Evolutionary conservation across 768 basidiomycete species (phyloP).

Genomic region (Candolleomyces eurysporus): DNA sequence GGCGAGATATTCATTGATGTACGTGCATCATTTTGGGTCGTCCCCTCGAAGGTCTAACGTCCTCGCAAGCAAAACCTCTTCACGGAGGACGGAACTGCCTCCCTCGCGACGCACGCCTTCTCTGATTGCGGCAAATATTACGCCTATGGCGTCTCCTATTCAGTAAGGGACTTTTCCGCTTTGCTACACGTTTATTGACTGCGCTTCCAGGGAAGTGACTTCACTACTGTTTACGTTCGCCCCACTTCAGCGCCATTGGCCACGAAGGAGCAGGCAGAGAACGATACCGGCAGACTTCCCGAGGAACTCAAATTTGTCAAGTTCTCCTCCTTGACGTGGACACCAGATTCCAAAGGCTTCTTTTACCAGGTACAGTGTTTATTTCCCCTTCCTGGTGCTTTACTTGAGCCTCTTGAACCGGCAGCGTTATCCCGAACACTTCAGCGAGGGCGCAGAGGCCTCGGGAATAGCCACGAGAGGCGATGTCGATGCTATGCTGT

Average conservation of each 20-base stretch:
- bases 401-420: neutral
- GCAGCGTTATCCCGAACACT: conserved; percentile 56
- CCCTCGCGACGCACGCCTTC: conserved; percentile 58
- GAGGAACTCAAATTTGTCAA: conserved; percentile 78
- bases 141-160: conserved; percentile 74
- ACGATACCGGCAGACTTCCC: conserved; percentile 50
- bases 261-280: conserved; percentile 35
- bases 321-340: conserved; percentile 73
- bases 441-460: conserved; percentile 47
- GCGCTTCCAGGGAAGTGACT: conserved; percentile 63
- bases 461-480: conserved; percentile 54
- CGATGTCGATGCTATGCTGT: conserved; percentile 71
- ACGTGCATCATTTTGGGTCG: conserved; percentile 16
- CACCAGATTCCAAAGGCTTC: conserved; percentile 76
- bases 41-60: conserved; percentile 5
- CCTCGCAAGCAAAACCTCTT: conserved; percentile 65
- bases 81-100: conserved; percentile 68
- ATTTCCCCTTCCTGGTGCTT: neutral
- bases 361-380: conserved; percentile 62
- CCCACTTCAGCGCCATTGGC: conserved; percentile 58
- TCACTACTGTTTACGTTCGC: conserved; percentile 66
- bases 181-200: neutral
- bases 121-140: conserved; percentile 68
- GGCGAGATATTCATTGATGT: conserved; percentile 83
- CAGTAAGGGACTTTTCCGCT: conserved; percentile 39